A percentile compares a stretch with the other conserved stretches of the same genome.
Conservation (phyloP, 768 basidiomycete genomes). For the Mycena galopus region DNA sequence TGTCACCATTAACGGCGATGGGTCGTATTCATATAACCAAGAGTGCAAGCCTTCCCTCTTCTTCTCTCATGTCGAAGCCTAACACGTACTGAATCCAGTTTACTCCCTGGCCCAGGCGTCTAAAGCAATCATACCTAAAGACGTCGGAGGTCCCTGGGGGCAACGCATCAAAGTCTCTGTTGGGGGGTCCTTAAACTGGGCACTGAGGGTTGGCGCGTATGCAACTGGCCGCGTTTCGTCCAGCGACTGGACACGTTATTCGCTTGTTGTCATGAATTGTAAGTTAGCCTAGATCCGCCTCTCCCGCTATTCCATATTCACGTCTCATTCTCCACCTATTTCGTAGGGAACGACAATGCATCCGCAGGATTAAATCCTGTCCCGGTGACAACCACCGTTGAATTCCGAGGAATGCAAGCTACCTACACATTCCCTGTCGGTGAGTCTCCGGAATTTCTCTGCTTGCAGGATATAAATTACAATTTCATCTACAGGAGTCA, state of each 20-base stretch:
- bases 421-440: slow-evolving; percentile 83
- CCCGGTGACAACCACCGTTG: slow-evolving; percentile 69
- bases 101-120: slow-evolving; percentile 82
- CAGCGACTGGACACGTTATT: slow-evolving; percentile 73
- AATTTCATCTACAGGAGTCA: not conserved
- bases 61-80: not conserved
- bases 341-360: slow-evolving; percentile 62
- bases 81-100: slow-evolving; percentile 39
- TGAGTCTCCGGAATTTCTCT: not conserved
- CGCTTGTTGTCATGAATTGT: slow-evolving; percentile 83
- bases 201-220: slow-evolving; percentile 73
- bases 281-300: slow-evolving; percentile 31
- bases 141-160: slow-evolving; percentile 76
- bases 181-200: slow-evolving; percentile 66
- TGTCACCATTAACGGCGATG: slow-evolving; percentile 74
- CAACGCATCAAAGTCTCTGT: slow-evolving; percentile 76
- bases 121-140: slow-evolving; percentile 79
- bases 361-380: slow-evolving; percentile 64
- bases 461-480: not conserved
- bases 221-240: slow-evolving; percentile 68
- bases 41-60: slow-evolving; percentile 55
- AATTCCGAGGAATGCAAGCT: slow-evolving; percentile 77
- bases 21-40: slow-evolving; percentile 75
- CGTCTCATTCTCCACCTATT: not conserved
- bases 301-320: not conserved